Conservation (phyloP, 1,284 basidiomycete genomes). For the Blastosporella zonata region DNA sequence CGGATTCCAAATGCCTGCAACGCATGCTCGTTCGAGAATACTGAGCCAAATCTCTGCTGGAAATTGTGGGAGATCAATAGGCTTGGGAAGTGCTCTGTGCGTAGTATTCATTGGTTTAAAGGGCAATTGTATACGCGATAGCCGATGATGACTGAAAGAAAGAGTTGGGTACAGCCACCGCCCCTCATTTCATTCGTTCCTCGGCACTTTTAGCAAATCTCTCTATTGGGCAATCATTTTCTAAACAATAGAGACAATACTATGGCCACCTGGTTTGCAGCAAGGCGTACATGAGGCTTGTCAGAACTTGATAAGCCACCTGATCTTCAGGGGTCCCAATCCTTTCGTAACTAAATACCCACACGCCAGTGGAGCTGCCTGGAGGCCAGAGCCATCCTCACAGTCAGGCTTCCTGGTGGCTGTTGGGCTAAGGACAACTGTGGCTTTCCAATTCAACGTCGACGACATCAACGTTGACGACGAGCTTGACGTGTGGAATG, state of each 20-base stretch:
- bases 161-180: too few relatives aligned
- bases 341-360: background rate
- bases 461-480: background rate
- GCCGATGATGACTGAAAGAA: too few relatives aligned
- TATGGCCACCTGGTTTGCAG: conserved; percentile 4
- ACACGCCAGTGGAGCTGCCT: conserved; percentile 1
- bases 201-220: too few relatives aligned
- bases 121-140: background rate
- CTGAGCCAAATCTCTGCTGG: conserved; percentile 36
- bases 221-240: too few relatives aligned
- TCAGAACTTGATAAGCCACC: conserved; percentile 1
- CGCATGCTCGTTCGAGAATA: conserved; percentile 29
- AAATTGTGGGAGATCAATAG: conserved; percentile 19
- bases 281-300: conserved; percentile 10
- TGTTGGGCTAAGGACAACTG: background rate
- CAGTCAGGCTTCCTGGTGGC: background rate
- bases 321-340: conserved; percentile 9
- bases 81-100: conserved; percentile 11
- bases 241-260: background rate
- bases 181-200: background rate
- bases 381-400: background rate
- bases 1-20: conserved; percentile 25
- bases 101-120: conserved; percentile 12
- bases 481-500: background rate
- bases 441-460: background rate